phyloP scores from a whole-genome alignment of 192 early-diverging fungal genomes.

The Mortierella antarctica region DNA sequence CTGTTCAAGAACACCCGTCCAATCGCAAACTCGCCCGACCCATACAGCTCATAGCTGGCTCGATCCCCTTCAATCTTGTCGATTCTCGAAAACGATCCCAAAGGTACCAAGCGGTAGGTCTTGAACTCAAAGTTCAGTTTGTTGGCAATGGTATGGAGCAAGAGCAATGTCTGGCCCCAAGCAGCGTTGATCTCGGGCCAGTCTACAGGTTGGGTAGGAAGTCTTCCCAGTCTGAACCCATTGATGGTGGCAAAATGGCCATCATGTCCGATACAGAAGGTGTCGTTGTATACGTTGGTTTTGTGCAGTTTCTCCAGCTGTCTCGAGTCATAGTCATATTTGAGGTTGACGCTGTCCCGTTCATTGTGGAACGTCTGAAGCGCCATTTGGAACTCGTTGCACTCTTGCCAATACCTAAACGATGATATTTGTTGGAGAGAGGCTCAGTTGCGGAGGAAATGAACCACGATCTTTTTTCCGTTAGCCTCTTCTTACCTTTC shows the following conservation, averaged over 20 bases:
- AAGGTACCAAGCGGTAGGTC: slow-evolving; percentile 85
- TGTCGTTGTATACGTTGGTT: slow-evolving; percentile 96
- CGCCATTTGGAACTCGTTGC: slow-evolving; percentile 76
- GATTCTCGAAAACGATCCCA: slow-evolving; percentile 92
- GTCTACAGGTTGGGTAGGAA: slow-evolving; percentile 83
- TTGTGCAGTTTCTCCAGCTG: slow-evolving; percentile 88
- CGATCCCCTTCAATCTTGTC: slow-evolving; percentile 85
- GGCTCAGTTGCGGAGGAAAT: background rate
- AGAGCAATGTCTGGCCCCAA: slow-evolving; percentile 88
- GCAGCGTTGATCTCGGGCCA: slow-evolving; percentile 98
- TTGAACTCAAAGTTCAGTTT: slow-evolving; percentile 87
- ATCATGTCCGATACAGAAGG: slow-evolving; percentile 88
- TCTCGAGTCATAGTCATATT: slow-evolving; percentile 77
- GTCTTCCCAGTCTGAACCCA: slow-evolving; percentile 88
- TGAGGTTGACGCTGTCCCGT: slow-evolving; percentile 81
- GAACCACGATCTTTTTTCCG: too few relatives aligned
- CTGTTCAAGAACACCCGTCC: slow-evolving; percentile 84
- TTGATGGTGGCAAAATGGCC: slow-evolving; percentile 95
- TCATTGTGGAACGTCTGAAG: slow-evolving; percentile 77
- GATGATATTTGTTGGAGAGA: background rate
- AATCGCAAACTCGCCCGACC: slow-evolving; percentile 84
- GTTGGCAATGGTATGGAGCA: slow-evolving; percentile 89
- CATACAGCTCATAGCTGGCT: slow-evolving; percentile 86
- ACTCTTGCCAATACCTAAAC: slow-evolving; percentile 72
- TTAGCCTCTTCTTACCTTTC: slow-evolving; percentile 52